Evolutionary conservation across 345 rosid genomes (phyloP), one percentile per base, ranked within the genome.

Genomic region (Nasturtium officinale): DNA sequence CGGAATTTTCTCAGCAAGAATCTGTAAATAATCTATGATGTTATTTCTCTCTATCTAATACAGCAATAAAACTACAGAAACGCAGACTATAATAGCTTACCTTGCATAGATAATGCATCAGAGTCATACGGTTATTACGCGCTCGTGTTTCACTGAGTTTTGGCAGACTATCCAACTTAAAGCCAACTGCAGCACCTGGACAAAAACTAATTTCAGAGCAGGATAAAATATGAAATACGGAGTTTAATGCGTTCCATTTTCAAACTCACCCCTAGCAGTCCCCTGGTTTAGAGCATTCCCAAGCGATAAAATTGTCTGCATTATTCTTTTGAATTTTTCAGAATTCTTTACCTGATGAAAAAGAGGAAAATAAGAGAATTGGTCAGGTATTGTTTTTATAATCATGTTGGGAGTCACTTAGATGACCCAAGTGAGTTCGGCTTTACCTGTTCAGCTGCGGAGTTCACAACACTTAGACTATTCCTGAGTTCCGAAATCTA

Each of bases 101-200:
- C 96, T 94, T 94, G 78, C 98, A 94, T 60, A 89, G 90, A 82
- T 94, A 94, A 74, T 94, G 97, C 98, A 94, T 89, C 80, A 94
- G 89, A 40, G 98, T 94, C 88, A 91, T 90, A 83, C 84, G 90
- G 73, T 80, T 94, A 77, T 91, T 94, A 76, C 83, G 83, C 20
- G 98, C 96, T 53, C 96, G 84, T 13, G 95, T 94, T 29, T 94
- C 97, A 51, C 95, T 89, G 66, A 94, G 96, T 73, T 91, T 94
- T 61, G 90, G 97, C 76, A 94, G 96, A 74, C 96, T 91, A 73
- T 94, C 98, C 86, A 91, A 77, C 78, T 83, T 86, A 79, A 94
- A 94, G 69, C 97, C 97, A 78, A 94, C 71, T 58, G 96, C 98
- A 53, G 96, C 81, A 38, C 98, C 97, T 90, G 80, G 37, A 60